Conservation (phyloP, 352 stramenopile genomes). For the Thraustochytrium sp. region DNA sequence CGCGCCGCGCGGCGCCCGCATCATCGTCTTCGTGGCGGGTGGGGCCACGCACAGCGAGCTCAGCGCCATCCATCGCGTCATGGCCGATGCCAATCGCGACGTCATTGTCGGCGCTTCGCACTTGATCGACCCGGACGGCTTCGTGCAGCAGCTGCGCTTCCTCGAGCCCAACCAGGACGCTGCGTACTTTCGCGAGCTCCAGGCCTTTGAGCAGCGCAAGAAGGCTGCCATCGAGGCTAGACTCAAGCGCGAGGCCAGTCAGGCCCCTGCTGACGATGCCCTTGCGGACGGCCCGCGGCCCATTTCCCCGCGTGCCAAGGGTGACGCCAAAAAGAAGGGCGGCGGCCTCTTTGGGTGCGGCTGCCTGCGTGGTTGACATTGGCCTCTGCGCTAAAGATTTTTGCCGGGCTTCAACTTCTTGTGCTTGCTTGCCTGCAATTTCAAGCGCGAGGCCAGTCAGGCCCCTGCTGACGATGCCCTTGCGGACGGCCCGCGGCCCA, state of each 20-base stretch:
- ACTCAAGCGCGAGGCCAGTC: neutral
- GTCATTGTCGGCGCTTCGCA: conserved; percentile 51
- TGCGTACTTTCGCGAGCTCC: neutral
- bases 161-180: neutral
- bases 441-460: no score
- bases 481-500: neutral
- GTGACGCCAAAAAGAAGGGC: neutral
- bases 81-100: conserved; percentile 46
- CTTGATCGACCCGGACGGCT: conserved; percentile 46
- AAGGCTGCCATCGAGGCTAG: neutral
- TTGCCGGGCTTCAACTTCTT: no score
- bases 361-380: no score
- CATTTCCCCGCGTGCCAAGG: conserved; percentile 5
- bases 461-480: neutral
- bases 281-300: neutral
- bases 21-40: conserved; percentile 89
- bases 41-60: conserved; percentile 89
- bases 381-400: no score
- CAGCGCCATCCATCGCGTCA: conserved; percentile 59
- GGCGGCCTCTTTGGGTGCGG: neutral
- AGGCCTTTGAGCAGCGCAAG: neutral
- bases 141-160: conserved; percentile 16
- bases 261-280: neutral
- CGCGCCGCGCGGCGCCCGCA: conserved; percentile 68
- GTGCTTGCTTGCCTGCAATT: no score